Evolutionary conservation across 2,329 filamentous ascomycete genomes (phyloP).

Genomic region (Huntiella abstrusa): DNA sequence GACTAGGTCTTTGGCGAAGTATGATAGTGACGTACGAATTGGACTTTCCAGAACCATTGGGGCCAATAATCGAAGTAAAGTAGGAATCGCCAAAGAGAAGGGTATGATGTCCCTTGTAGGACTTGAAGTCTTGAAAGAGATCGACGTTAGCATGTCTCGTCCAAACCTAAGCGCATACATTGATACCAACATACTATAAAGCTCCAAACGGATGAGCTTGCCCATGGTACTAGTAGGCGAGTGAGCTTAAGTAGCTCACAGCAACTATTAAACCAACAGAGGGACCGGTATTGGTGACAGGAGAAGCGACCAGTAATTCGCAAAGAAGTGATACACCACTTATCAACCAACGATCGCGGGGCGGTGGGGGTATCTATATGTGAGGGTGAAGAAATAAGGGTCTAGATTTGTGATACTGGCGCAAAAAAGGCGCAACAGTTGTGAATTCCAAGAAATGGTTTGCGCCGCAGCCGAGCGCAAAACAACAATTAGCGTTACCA

Average conservation of each 20-base stretch:
- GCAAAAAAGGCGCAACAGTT: too few species aligned
- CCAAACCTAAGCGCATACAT: constrained; percentile 13
- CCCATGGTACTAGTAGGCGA: constrained; percentile 45
- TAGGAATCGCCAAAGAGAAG: constrained; percentile 94
- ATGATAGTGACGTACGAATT: constrained; percentile 54
- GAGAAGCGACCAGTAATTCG: too few species aligned
- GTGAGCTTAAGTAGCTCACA: constrained; percentile 1
- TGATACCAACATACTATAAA: constrained; percentile 51
- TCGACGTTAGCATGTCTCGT: constrained; percentile 10
- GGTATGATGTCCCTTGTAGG: constrained; percentile 90
- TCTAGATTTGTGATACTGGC: too few species aligned
- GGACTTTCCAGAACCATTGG: constrained; percentile 98
- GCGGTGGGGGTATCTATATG: too few species aligned
- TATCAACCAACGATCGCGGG: too few species aligned
- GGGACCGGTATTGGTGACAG: background rate
- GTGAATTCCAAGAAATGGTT: too few species aligned
- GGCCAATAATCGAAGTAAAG: constrained; percentile 97
- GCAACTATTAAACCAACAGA: background rate
- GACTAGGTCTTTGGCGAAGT: background rate
- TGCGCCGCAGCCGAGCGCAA: too few species aligned
- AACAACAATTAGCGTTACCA: too few species aligned
- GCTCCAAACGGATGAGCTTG: constrained; percentile 83
- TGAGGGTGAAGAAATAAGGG: too few species aligned
- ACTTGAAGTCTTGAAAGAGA: constrained; percentile 68
- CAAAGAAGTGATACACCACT: too few species aligned